Evolutionary conservation across 2,329 filamentous ascomycete genomes (phyloP).

Genomic region (Fusarium fujikuroi): DNA sequence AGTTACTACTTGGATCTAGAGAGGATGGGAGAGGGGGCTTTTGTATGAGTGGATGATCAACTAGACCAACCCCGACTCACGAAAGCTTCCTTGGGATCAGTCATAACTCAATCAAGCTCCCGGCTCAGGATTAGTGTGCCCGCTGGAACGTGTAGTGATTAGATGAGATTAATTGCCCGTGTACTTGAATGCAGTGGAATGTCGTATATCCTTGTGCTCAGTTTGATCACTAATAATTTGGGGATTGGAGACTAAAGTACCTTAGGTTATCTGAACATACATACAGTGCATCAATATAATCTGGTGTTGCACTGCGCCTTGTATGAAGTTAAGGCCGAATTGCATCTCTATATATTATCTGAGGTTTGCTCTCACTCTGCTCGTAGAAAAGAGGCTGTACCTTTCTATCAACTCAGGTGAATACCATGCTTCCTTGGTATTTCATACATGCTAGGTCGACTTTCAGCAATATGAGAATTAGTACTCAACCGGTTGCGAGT

Average conservation of each 20-base stretch:
- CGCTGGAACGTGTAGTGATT: slow-evolving; percentile 20
- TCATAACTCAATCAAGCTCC: slow-evolving; percentile 1
- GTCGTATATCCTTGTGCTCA: background rate
- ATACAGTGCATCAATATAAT: background rate
- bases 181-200: slow-evolving; percentile 19
- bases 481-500: too few species aligned
- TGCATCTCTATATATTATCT: background rate
- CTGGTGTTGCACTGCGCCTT: background rate
- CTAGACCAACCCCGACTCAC: slow-evolving; percentile 14
- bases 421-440: background rate
- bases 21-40: background rate
- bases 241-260: background rate
- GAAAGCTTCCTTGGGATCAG: background rate
- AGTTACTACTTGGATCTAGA: background rate
- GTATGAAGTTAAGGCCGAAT: background rate
- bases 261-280: background rate
- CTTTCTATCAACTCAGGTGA: background rate
- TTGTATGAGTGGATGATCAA: slow-evolving; percentile 13
- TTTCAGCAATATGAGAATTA: too few species aligned
- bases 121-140: slow-evolving; percentile 19
- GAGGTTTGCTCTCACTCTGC: background rate
- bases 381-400: background rate
- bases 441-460: background rate
- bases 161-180: background rate
- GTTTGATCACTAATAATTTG: background rate